These are phyloP conservation scores for Beauveria scarabaeidicola DNA, from an alignment of 2,329 filamentous ascomycete genomes.

Conservation along the genomic window DNA sequence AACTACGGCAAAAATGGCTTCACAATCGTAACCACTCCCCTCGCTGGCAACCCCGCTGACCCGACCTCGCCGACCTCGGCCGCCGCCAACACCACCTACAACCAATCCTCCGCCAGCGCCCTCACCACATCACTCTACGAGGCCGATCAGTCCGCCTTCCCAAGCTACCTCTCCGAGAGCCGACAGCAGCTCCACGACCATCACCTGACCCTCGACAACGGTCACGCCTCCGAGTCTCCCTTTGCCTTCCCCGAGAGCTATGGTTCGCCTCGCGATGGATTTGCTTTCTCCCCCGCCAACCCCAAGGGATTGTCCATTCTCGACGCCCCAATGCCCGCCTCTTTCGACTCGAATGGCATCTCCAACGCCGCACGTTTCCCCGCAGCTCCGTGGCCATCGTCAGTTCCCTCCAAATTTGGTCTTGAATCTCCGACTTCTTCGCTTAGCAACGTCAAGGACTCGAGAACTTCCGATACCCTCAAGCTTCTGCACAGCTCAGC, in stretches of 20 bases:
- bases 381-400: conserved; percentile 76
- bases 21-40: conserved; percentile 53
- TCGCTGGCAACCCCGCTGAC: conserved; percentile 55
- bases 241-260: conserved; percentile 55
- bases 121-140: conserved; percentile 51
- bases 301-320: conserved; percentile 74
- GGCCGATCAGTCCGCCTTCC: conserved; percentile 31
- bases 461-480: conserved; percentile 53
- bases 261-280: conserved; percentile 77
- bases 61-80: conserved; percentile 34
- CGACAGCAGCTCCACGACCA: conserved; percentile 34
- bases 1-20: conserved; percentile 68
- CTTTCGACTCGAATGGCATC: conserved; percentile 92
- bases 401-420: conserved; percentile 84
- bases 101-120: conserved; percentile 51
- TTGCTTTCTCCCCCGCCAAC: conserved; percentile 69
- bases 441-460: conserved; percentile 52
- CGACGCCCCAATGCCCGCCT: conserved; percentile 85
- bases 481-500: conserved; percentile 59
- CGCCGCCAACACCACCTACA: conserved; percentile 38
- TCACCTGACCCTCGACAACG: conserved; percentile 46
- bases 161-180: conserved; percentile 33
- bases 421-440: conserved; percentile 74
- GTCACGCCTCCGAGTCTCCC: conserved; percentile 48
- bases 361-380: conserved; percentile 79